Evolutionary conservation across 208 protist genomes (phyloP).

Genomic region (Dictyostelium gargantuum): DNA sequence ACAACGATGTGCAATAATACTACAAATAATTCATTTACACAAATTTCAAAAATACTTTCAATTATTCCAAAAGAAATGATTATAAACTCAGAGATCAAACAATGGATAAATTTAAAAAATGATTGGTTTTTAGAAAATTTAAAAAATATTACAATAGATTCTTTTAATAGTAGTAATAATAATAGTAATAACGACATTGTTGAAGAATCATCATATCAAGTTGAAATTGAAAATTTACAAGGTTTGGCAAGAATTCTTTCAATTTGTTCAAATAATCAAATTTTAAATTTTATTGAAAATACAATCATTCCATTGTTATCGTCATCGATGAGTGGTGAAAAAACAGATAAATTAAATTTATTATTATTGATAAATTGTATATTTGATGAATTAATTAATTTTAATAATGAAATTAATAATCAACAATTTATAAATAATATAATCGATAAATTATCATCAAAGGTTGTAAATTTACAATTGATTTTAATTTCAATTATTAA

Average conservation of each 20-base stretch:
- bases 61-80: neutral
- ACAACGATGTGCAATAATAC: too few relatives aligned
- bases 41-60: neutral
- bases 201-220: neutral
- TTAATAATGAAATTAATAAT: too few relatives aligned
- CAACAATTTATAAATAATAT: neutral
- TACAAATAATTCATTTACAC: neutral
- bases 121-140: neutral
- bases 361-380: neutral
- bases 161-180: neutral
- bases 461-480: neutral
- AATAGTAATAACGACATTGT: too few relatives aligned
- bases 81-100: neutral
- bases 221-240: neutral
- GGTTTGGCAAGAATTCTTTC: slow-evolving; percentile 6
- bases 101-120: neutral
- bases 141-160: neutral
- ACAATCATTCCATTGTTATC: neutral
- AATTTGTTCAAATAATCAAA: neutral
- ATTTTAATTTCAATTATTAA: neutral
- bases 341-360: neutral
- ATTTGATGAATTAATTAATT: neutral
- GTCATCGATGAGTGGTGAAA: neutral
- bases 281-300: neutral
- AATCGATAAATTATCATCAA: neutral